Conservation (phyloP, 129 eudicot species). For the Dittrichia graveolens region DNA sequence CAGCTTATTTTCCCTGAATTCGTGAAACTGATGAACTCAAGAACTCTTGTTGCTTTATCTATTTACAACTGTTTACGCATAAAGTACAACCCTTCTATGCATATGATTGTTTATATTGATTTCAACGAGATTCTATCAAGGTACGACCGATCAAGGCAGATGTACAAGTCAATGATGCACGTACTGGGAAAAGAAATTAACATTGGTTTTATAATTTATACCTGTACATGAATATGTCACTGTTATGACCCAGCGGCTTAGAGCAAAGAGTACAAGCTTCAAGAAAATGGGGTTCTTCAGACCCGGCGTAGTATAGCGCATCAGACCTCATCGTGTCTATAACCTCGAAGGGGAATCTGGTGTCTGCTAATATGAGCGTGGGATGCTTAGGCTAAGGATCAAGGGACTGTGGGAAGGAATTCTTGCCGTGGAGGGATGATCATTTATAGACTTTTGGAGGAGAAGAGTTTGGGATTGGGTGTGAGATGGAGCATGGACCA, state of each 20-base stretch:
- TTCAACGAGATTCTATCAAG: not conserved
- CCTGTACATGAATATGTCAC: constrained; percentile 94
- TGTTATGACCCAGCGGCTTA: constrained; percentile 57
- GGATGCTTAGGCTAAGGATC: constrained; percentile 35
- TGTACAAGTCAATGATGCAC: constrained; percentile 37
- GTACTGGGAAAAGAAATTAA: not conserved
- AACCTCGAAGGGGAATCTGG: not conserved
- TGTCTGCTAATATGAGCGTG: constrained; percentile 32
- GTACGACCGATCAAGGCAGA: constrained; percentile 6
- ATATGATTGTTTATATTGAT: not conserved
- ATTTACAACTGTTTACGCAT: not conserved
- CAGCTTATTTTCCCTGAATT: not conserved
- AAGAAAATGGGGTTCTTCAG: constrained; percentile 75
- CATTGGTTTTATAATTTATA: constrained; percentile 25
- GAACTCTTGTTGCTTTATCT: no score
- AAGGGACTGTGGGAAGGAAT: constrained; percentile 41
- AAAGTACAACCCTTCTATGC: not conserved
- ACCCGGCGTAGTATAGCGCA: constrained; percentile 49
- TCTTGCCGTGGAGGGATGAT: constrained; percentile 16
- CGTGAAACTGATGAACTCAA: not conserved
- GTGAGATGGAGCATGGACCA: constrained; percentile 25
- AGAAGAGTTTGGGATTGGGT: constrained; percentile 24
- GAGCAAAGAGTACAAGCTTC: constrained; percentile 80
- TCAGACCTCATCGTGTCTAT: constrained; percentile 43
- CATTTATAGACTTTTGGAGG: constrained; percentile 41